Base-by-base conservation (phyloP, 768 basidiomycete species). In the Naganishia onofrii region DNA sequence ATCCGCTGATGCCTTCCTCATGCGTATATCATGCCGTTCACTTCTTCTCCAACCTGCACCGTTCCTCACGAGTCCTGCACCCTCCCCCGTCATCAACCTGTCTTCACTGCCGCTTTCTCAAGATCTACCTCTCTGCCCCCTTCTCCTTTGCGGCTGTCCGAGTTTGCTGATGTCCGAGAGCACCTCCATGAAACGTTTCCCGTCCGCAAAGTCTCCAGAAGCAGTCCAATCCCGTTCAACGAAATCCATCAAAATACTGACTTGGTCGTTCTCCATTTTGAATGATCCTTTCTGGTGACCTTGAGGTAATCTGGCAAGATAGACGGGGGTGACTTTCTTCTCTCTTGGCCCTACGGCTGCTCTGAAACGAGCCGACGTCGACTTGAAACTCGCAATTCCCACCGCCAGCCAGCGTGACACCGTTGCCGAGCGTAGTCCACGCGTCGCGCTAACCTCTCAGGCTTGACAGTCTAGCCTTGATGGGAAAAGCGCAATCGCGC, bases 201-300 rank as follows among this genome's bases (percentile, higher is more conserved):
- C 38, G 29, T 26, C 48, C n/a, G 34, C 31, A 46, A 28, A 26
- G 26, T 31, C 28, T 48, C 46, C 46, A 66, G 65, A 34, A 66
- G 21, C 26, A n/a, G 38, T 42, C 36, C 10, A 29, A 42, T 42
- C 60, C n/a, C n/a, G 15, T 44, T 26, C 36, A 44, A 51, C 3
- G 23, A n/a, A 51, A 42, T 26, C 21, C 21, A 23, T n/a, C 23
- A 26, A 21, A 38, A 56, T 57, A 63, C 70, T 60, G 36, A 70
- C 70, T 53, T 66, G 65, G 70, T 70, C 70, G 70, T 70, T 70
- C 65, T 70, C 70, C 70, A 70, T 70, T 70, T 70, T 70, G 70
- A 66, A 38, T 46, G 46, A 60, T 56, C 52, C 34, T 70, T 51
- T 54, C 38, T 67, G 36, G 60, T 44, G 23, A 26, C 46, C 31